phyloP scores from a whole-genome alignment of 495 filamentous ascomycete genomes.

The Podospora tetraspora region DNA sequence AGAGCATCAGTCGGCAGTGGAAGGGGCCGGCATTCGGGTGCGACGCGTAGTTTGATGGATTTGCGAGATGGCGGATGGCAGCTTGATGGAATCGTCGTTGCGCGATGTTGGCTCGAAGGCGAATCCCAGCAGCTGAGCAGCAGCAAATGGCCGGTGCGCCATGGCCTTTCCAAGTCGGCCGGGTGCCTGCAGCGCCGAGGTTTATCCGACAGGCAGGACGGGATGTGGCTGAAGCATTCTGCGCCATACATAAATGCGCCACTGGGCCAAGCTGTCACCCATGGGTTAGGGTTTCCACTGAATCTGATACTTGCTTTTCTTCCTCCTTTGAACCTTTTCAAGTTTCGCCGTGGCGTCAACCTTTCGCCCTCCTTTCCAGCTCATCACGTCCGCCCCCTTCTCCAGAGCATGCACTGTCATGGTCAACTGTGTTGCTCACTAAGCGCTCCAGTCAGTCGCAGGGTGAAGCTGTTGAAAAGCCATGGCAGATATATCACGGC shows the following conservation, averaged over 20 bases:
- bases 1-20: constrained; percentile 6
- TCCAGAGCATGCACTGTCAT: no score
- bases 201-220: background rate
- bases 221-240: background rate
- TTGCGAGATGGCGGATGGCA: constrained; percentile 3
- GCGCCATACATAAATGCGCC: background rate
- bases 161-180: background rate
- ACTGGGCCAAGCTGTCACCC: background rate
- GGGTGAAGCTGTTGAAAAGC: no score
- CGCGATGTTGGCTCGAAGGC: constrained; percentile 11
- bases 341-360: no score
- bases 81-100: constrained; percentile 23
- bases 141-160: background rate
- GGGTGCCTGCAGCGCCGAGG: background rate
- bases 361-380: no score
- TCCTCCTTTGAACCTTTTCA: no score
- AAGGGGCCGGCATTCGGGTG: background rate
- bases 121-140: constrained; percentile 1
- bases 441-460: no score
- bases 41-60: constrained; percentile 27
- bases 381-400: no score
- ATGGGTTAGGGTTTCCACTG: background rate
- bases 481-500: no score
- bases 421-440: no score
- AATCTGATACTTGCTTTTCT: background rate